Percentiles rank a stretch among this genome's conserved stretches.
Conservation (phyloP, 495 filamentous ascomycete species). For the Penicillium odoratum region DNA sequence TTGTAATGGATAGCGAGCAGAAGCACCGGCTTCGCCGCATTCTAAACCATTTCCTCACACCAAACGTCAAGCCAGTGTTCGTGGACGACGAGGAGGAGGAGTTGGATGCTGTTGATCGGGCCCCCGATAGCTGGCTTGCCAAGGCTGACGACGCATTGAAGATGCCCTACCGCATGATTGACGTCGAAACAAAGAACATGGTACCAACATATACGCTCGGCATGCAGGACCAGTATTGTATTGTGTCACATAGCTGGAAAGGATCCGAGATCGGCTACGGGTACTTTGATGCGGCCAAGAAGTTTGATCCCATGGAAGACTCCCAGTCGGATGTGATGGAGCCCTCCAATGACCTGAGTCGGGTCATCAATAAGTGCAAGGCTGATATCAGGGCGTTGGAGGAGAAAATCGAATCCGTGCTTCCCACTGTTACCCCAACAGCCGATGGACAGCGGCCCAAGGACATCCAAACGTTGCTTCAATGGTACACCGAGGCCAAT, state of each 20-base stretch:
- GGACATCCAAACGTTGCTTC: constrained; percentile 3
- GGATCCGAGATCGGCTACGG: constrained; percentile 38
- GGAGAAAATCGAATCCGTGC: neutral
- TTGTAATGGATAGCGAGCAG: constrained; percentile 2
- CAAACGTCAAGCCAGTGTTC: constrained; percentile 6
- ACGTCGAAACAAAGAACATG: constrained; percentile 43
- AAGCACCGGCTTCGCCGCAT: constrained; percentile 9
- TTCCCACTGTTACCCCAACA: neutral
- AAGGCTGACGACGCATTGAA: constrained; percentile 1
- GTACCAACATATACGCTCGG: constrained; percentile 28
- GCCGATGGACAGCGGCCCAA: constrained; percentile 1
- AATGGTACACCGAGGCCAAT: constrained; percentile 9
- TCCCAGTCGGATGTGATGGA: neutral
- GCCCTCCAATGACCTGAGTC: neutral
- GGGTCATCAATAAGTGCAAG: constrained; percentile 1
- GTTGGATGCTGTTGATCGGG: neutral
- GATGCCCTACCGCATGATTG: constrained; percentile 41
- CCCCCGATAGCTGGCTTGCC: constrained; percentile 10
- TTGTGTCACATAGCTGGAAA: constrained; percentile 51
- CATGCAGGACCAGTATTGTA: constrained; percentile 37
- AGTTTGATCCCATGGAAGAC: constrained; percentile 8
- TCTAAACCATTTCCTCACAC: constrained; percentile 8
- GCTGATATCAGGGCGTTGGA: constrained; percentile 3
- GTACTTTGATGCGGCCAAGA: constrained; percentile 27
- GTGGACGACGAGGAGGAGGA: constrained; percentile 1